Evolutionary conservation across 2,329 filamentous ascomycete species (phyloP).

Genomic region (Aspergillus fumigatus): DNA sequence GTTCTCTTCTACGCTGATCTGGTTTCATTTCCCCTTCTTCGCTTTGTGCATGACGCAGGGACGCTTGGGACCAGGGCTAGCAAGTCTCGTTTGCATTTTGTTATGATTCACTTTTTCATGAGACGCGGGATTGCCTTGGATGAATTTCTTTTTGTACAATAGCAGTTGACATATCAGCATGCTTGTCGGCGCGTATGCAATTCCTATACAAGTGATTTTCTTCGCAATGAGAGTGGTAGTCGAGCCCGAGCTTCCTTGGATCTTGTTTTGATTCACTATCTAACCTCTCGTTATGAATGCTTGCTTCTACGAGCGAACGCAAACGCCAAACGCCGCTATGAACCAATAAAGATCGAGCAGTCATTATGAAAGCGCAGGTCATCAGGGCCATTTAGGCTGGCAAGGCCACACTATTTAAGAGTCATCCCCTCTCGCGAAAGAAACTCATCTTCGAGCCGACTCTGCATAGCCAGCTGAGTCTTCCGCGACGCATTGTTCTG

Average conservation of each 20-base stretch:
- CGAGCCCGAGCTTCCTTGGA: not conserved
- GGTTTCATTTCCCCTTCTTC: not conserved
- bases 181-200: not conserved
- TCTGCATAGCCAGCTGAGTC: conserved; percentile 17
- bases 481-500: conserved; percentile 20
- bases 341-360: not conserved
- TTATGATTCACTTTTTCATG: conserved; percentile 1
- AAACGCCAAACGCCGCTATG: conserved; percentile 1
- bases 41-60: not conserved
- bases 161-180: not conserved
- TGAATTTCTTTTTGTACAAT: not conserved
- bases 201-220: not conserved
- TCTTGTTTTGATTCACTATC: not conserved
- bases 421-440: conserved; percentile 14
- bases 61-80: not conserved
- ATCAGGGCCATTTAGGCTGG: not conserved
- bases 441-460: conserved; percentile 27
- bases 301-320: not conserved
- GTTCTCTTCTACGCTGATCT: not conserved
- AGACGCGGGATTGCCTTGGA: not conserved
- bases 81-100: not conserved
- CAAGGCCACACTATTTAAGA: conserved; percentile 1
- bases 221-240: not conserved
- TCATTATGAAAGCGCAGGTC: not conserved
- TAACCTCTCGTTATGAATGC: not conserved